Evolutionary conservation across 2,329 filamentous ascomycete genomes (phyloP).

Genomic region (Aspergillus aculeatus): DNA sequence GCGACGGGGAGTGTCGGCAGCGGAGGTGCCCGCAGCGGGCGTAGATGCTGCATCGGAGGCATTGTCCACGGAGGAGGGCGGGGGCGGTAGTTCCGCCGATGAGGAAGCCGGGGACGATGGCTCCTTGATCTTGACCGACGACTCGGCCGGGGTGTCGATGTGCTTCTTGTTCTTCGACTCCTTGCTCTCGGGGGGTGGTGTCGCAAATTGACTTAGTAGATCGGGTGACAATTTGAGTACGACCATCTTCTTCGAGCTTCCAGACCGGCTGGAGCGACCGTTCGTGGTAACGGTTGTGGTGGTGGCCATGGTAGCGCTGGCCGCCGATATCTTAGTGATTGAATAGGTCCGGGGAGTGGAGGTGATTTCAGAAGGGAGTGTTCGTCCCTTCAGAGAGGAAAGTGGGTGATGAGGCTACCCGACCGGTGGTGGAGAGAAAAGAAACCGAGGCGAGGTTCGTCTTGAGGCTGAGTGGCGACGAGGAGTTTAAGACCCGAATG

Average conservation of each 20-base stretch:
- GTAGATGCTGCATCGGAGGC: slow-evolving; percentile 43
- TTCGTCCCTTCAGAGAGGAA: neutral
- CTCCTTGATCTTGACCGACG: slow-evolving; percentile 28
- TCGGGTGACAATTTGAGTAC: slow-evolving; percentile 42
- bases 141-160: slow-evolving; percentile 17
- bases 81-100: slow-evolving; percentile 33
- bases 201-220: slow-evolving; percentile 37
- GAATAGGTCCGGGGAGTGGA: neutral
- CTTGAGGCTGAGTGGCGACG: neutral
- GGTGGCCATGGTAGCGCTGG: slow-evolving; percentile 27
- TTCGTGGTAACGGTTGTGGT: slow-evolving; percentile 30
- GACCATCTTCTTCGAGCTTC: slow-evolving; percentile 34
- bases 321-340: slow-evolving; percentile 21
- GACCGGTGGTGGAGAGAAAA: neutral
- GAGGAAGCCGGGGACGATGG: slow-evolving; percentile 40
- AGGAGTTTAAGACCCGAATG: neutral
- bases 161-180: slow-evolving; percentile 20
- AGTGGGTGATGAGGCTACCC: neutral
- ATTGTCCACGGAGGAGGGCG: slow-evolving; percentile 42
- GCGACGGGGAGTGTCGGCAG: slow-evolving; percentile 61
- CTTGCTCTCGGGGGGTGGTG: slow-evolving; percentile 22
- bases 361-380: neutral
- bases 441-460: slow-evolving; percentile 13
- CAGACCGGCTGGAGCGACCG: slow-evolving; percentile 37
- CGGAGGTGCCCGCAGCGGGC: slow-evolving; percentile 40